Percentiles rank a stretch among this genome's conserved stretches.
Conservation (phyloP, 352 stramenopile genomes). For the Globisporangium uncinulatum region DNA sequence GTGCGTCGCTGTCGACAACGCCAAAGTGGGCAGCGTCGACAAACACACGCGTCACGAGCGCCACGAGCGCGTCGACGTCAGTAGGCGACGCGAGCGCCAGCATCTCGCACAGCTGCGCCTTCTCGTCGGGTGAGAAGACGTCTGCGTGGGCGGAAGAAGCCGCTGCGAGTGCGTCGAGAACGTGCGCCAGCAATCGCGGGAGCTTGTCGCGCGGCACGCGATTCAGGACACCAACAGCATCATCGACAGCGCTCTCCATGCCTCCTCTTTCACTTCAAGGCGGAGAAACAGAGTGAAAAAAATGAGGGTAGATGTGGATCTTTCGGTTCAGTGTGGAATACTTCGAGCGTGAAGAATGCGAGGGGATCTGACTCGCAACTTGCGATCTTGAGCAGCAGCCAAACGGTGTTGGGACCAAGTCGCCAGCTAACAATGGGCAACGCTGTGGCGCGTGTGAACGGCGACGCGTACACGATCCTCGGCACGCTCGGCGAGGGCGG, state of each 20-base stretch:
- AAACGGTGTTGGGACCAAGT: too few species aligned
- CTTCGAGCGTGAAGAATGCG: too few species aligned
- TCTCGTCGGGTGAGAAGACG: conserved; percentile 43
- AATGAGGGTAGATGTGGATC: neutral
- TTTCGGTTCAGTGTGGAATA: too few species aligned
- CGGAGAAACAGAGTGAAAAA: neutral
- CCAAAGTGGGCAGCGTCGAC: conserved; percentile 38
- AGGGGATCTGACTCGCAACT: neutral
- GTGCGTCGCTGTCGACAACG: conserved; percentile 21
- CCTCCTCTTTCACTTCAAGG: too few species aligned
- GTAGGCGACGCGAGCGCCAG: conserved; percentile 22
- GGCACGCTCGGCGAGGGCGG: conserved; percentile 57
- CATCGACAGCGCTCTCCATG: too few species aligned
- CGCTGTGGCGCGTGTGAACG: conserved; percentile 49
- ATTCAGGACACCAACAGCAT: conserved; percentile 24
- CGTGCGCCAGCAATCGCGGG: conserved; percentile 39
- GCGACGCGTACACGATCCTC: conserved; percentile 42
- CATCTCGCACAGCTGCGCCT: conserved; percentile 37
- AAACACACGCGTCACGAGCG: conserved; percentile 26
- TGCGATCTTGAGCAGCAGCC: too few species aligned
- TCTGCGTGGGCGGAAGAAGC: conserved; percentile 1
- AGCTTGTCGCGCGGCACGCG: conserved; percentile 40
- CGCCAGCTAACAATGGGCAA: conserved; percentile 44
- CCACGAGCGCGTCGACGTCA: conserved; percentile 38
- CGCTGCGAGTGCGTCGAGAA: conserved; percentile 42